Conservation (phyloP, 306 rosid species). For the Prunus kanzakura region DNA sequence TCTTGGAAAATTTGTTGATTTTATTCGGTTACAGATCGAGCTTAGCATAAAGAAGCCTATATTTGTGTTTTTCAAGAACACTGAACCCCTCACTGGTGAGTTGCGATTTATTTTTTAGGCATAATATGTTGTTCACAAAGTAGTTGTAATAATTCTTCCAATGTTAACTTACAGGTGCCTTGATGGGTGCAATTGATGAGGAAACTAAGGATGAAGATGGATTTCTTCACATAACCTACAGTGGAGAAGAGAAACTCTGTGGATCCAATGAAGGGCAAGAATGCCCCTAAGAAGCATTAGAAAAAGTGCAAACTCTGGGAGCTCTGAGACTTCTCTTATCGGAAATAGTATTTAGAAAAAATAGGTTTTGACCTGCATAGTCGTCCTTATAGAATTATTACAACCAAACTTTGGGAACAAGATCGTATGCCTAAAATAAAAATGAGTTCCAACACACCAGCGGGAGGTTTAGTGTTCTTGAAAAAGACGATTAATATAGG, state of each 20-base stretch:
- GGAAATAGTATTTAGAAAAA: too few relatives aligned
- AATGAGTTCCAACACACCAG: not conserved
- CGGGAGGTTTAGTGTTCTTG: not conserved
- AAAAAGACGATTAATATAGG: not conserved
- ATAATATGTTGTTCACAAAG: not conserved
- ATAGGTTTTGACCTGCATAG: too few relatives aligned
- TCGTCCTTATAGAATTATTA: not conserved
- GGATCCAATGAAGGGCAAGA: not conserved
- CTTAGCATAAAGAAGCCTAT: not conserved
- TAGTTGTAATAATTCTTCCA: not conserved
- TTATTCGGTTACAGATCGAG: not conserved
- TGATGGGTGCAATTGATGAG: not conserved
- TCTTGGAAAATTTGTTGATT: not conserved
- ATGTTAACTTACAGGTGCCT: not conserved
- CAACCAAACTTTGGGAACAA: not conserved
- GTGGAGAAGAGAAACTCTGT: not conserved
- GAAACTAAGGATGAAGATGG: not conserved
- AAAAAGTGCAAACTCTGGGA: too few relatives aligned
- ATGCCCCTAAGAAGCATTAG: not conserved
- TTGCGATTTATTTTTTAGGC: not conserved
- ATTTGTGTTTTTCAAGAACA: not conserved
- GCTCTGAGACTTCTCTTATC: too few relatives aligned
- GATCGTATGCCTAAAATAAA: not conserved
- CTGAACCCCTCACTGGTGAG: not conserved
- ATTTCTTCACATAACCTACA: not conserved